Base-by-base conservation (phyloP, 2,329 filamentous ascomycete species). In the Lachnellula hyalina region DNA sequence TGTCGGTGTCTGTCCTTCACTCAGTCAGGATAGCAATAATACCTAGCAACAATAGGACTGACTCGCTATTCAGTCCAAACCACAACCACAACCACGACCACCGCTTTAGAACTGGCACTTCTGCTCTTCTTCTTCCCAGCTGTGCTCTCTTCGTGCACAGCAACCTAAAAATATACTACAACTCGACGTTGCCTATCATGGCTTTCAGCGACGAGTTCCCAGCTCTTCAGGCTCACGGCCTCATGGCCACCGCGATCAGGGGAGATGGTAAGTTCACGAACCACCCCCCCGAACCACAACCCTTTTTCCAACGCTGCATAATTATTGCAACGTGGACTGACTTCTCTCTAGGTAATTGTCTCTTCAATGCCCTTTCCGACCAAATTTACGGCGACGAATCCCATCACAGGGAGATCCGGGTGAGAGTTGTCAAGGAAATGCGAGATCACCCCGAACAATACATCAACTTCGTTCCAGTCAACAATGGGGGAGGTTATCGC, bases 321-420 rank as follows among this genome's bases (percentile, higher is more conserved):
- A 8, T 52, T 49, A 11, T 28, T 45, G 9, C 40, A 47, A 55
- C 54, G 51, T 35, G 44, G 28, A 45, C 60, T 57, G 57, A 58
- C 42, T 42, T 68, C 56, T 60, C 32, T 55, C 42, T 61, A 87
- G 85, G 84, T 62, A 87, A 87, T 72, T 87, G 85, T 70, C 77
- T 87, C 38, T 87, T 87, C 73, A 82, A 84, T 69, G 83, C 83
- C 58, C 74, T 87, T 40, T 84, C 82, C 60, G 83, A 87, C 67
- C 83, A 88, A 73, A 70, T 87, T 51, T 85, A 82, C 66, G 84
- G 83, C 59, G 71, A 79, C 65, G 79, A 84, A 64, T 72, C 76
- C 56, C 74, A 78, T 59, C 80, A 84, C 65, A 68, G 72, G 52
- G 74, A 80, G 62, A 83, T 89, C 63, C 83, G 85, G 49, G 72